Evolutionary conservation across 2,329 filamentous ascomycete species (phyloP), one percentile per base, ranked within the genome.

Genomic region (Podosphaera aphanis): DNA sequence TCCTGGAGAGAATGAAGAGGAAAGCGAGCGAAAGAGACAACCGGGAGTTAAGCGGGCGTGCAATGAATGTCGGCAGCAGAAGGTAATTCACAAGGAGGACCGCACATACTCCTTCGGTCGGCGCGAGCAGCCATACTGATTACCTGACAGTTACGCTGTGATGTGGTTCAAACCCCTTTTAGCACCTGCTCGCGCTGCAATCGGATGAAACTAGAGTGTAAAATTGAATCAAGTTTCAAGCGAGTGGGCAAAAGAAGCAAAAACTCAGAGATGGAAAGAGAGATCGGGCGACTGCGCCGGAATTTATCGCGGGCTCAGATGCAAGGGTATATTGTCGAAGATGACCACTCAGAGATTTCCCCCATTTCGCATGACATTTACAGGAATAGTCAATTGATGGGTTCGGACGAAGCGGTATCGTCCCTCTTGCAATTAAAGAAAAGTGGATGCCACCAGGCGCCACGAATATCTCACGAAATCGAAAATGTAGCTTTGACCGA

Each of bases 171-270:
- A 62, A 80, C 83, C 23, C 81, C 81, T 16, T 86, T 85, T 60
- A 72, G 75, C 55, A 74, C 74, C 55, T 90, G 83, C 64, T 77
- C 77, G 46, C 71, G 83, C 47, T 90, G 83, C 64, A 73, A 73
- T 59, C 81, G 83, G 55, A 72, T 86, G 57, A 82, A 80, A 62
- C 75, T 88, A 49, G 73, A 78, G 50, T 90, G 83, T 68, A 83
- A 83, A 61, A 88, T 90, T 61, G 81, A 88, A 61, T 82, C 79
- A 56, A 84, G 85, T 61, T 88, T 88, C 64, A 86, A 85, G 68
- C 77, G 82, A 54, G 68, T 86, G 16, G 79, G 82, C 51, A 90
- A 90, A 66, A 73, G 82, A 37, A 81, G 75, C 51, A 81, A 83
- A 60, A 81, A 88, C 61, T 81, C 81, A 56, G 82, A 86, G 63